Evolutionary conservation across 768 basidiomycete genomes (phyloP).

Genomic region (Leccinum truebloodii): DNA sequence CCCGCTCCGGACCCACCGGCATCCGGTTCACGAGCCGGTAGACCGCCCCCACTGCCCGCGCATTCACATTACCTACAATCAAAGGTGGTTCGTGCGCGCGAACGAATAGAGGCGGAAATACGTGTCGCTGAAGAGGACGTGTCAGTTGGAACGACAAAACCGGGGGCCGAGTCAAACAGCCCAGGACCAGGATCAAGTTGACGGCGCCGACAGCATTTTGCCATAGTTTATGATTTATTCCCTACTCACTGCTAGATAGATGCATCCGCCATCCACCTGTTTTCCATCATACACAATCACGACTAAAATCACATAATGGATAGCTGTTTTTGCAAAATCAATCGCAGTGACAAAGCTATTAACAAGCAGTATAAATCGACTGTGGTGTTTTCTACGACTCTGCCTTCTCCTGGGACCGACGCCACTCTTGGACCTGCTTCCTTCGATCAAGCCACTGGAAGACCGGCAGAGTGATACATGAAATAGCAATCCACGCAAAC

Average conservation of each 20-base stretch:
- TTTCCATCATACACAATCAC: slow-evolving; percentile 17
- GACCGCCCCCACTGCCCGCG: slow-evolving; percentile 41
- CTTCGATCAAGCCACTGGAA: slow-evolving; percentile 46
- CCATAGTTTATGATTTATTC: slow-evolving; percentile 18
- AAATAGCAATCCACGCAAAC: slow-evolving; percentile 55
- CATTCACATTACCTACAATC: slow-evolving; percentile 95
- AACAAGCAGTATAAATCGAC: neutral
- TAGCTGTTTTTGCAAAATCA: neutral
- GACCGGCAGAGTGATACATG: slow-evolving; percentile 51
- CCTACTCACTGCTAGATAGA: slow-evolving; percentile 23
- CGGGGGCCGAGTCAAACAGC: slow-evolving; percentile 19
- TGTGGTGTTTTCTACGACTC: neutral
- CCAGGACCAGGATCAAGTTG: slow-evolving; percentile 25
- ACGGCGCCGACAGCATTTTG: slow-evolving; percentile 9
- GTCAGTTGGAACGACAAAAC: slow-evolving; percentile 15
- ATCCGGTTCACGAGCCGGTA: slow-evolving; percentile 39
- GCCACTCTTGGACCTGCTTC: slow-evolving; percentile 26
- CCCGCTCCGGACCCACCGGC: slow-evolving; percentile 50
- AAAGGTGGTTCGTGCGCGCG: slow-evolving; percentile 92
- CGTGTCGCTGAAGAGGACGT: slow-evolving; percentile 31
- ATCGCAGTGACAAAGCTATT: neutral
- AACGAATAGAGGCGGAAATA: slow-evolving; percentile 91
- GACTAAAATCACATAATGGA: slow-evolving; percentile 16
- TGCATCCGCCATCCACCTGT: slow-evolving; percentile 19
- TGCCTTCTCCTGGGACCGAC: slow-evolving; percentile 15